phyloP scores from a whole-genome alignment of 2,329 filamentous ascomycete genomes.

The Beauveria asiatica region DNA sequence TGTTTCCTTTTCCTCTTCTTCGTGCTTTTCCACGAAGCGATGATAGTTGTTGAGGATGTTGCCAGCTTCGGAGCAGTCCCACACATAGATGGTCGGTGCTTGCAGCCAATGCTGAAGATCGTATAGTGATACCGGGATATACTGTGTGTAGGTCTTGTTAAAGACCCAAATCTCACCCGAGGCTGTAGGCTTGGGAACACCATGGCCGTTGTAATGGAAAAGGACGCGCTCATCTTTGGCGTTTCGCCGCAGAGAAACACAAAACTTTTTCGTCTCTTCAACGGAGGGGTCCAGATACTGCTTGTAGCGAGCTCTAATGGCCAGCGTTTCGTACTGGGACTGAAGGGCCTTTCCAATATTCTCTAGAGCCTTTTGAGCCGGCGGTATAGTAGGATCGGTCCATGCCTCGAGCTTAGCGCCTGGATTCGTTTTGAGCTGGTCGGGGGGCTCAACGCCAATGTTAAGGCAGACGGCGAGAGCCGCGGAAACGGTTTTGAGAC shows the following conservation, averaged over 20 bases:
- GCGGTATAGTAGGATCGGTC: conserved; percentile 81
- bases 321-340: conserved; percentile 90
- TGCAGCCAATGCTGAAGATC: conserved; percentile 94
- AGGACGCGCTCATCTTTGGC: conserved; percentile 93
- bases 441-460: conserved; percentile 93
- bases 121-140: conserved; percentile 92
- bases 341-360: conserved; percentile 96
- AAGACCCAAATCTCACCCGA: conserved; percentile 99
- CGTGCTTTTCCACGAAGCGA: conserved; percentile 88
- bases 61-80: conserved; percentile 93
- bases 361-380: conserved; percentile 77
- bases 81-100: conserved; percentile 91
- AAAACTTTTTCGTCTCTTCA: conserved; percentile 96
- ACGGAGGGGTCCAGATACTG: conserved; percentile 94
- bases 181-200: conserved; percentile 87
- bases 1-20: conserved; percentile 74
- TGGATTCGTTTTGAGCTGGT: conserved; percentile 91
- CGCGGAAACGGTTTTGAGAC: conserved; percentile 92
- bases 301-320: conserved; percentile 93
- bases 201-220: conserved; percentile 98
- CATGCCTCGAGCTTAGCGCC: conserved; percentile 93
- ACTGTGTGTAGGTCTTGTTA: conserved; percentile 97
- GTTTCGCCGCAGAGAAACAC: conserved; percentile 78
- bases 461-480: conserved; percentile 92
- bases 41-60: conserved; percentile 95